Evolutionary conservation across 192 early-diverging fungal species (phyloP).

Genomic region (Coemansia sp.): DNA sequence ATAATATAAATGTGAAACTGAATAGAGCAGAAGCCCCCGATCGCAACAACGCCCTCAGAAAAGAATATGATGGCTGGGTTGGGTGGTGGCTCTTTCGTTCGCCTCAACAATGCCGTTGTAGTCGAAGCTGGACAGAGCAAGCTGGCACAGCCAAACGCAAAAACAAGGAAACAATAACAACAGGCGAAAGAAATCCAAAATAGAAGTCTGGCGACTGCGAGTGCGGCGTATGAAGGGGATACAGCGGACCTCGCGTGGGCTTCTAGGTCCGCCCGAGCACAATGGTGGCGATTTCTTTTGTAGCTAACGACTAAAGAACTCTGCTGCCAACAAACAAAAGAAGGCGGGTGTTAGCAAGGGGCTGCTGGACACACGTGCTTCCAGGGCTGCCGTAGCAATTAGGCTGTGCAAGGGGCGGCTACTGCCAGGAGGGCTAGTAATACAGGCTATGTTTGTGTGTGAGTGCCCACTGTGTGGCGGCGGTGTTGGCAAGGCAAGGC

Average conservation of each 20-base stretch:
- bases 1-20: neutral
- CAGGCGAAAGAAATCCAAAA: neutral
- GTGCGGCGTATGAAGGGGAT: neutral
- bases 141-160: neutral
- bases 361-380: conserved; percentile 1
- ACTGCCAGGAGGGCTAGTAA: conserved; percentile 1
- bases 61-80: neutral
- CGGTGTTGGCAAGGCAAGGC: neutral
- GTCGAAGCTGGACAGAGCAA: neutral
- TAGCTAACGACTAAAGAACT: neutral
- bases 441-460: neutral
- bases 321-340: conserved; percentile 2
- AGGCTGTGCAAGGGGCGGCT: conserved; percentile 1
- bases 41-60: neutral
- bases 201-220: neutral
- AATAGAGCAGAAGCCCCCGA: neutral
- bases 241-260: conserved; percentile 6
- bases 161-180: conserved; percentile 1
- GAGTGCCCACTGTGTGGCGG: too few relatives aligned
- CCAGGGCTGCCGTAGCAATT: neutral
- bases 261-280: conserved; percentile 3
- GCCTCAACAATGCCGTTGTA: too few relatives aligned
- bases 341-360: neutral
- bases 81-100: too few relatives aligned
- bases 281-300: conserved; percentile 6